Conservation (phyloP, 805 yeast genomes). For the Wickerhamiella cacticola region DNA sequence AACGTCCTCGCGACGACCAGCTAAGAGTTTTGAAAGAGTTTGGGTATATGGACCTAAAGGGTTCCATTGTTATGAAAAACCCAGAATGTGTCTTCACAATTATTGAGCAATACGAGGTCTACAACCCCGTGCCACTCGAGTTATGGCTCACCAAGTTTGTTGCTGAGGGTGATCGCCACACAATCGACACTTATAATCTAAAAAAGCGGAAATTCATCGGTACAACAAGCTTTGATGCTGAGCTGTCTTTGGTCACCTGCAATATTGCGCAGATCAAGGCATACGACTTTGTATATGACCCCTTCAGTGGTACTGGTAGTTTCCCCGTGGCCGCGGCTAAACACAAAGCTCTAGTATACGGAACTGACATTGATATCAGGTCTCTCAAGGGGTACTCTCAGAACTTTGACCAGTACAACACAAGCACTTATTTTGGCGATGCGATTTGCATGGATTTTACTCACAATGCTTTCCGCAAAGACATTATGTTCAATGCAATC, state of each 20-base stretch:
- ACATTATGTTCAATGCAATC: slow-evolving; percentile 60
- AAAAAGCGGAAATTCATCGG: slow-evolving; percentile 80
- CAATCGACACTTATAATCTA: slow-evolving; percentile 68
- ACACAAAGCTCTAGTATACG: slow-evolving; percentile 68
- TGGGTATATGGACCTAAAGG: slow-evolving; percentile 55
- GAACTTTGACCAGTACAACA: slow-evolving; percentile 67
- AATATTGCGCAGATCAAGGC: slow-evolving; percentile 66
- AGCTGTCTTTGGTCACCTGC: slow-evolving; percentile 73
- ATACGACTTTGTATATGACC: slow-evolving; percentile 71
- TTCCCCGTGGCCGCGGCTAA: slow-evolving; percentile 79
- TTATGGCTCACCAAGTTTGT: slow-evolving; percentile 71
- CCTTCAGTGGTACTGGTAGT: slow-evolving; percentile 95
- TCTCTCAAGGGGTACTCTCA: slow-evolving; percentile 56
- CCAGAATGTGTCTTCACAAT: slow-evolving; percentile 63
- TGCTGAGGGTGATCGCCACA: slow-evolving; percentile 50
- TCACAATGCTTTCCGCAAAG: slow-evolving; percentile 61
- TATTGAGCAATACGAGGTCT: slow-evolving; percentile 51
- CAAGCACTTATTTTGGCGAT: slow-evolving; percentile 50
- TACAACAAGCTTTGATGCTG: slow-evolving; percentile 95
- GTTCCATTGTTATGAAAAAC: slow-evolving; percentile 63
- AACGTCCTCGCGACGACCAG: slow-evolving; percentile 40
- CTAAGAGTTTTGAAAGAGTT: slow-evolving; percentile 60
- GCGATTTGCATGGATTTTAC: slow-evolving; percentile 90
- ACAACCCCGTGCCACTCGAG: slow-evolving; percentile 22
- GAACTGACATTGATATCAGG: slow-evolving; percentile 86